These are phyloP conservation scores for Xylaria polymorpha DNA, from an alignment of 2,329 filamentous ascomycete genomes.

Conservation along the genomic window DNA sequence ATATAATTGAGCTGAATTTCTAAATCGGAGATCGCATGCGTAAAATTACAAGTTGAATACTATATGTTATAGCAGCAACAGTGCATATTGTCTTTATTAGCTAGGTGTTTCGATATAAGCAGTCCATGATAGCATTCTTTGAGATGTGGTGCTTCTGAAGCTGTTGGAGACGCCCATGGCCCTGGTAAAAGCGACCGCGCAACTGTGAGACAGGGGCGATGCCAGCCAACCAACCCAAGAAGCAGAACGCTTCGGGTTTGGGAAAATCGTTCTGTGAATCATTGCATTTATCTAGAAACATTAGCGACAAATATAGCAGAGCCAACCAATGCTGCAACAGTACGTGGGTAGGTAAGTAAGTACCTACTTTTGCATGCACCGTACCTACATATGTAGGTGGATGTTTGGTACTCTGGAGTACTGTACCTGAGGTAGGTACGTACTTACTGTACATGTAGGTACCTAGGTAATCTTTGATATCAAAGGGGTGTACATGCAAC, in stretches of 20 bases:
- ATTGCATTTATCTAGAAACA: neutral
- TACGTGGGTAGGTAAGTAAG: too few species aligned
- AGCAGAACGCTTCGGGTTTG: neutral
- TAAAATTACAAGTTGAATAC: neutral
- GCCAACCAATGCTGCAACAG: neutral
- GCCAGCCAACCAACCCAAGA: neutral
- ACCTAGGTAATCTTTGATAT: neutral
- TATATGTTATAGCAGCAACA: neutral
- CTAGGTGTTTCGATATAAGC: neutral
- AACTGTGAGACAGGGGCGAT: slow-evolving; percentile 10
- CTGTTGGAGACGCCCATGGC: neutral
- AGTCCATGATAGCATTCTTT: neutral
- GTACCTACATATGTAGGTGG: too few species aligned
- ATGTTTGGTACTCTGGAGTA: too few species aligned
- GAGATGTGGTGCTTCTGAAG: neutral
- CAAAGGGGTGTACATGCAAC: neutral
- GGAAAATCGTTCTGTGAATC: slow-evolving; percentile 8
- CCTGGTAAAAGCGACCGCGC: neutral
- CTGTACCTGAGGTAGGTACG: too few species aligned
- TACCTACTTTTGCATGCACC: too few species aligned
- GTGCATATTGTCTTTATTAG: neutral
- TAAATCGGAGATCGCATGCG: neutral
- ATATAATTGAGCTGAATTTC: neutral
- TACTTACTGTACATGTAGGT: too few species aligned
- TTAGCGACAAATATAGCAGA: neutral